These are phyloP conservation scores for Metschnikowia amazonensis DNA, from an alignment of 805 yeast genomes.

Conservation along the genomic window DNA sequence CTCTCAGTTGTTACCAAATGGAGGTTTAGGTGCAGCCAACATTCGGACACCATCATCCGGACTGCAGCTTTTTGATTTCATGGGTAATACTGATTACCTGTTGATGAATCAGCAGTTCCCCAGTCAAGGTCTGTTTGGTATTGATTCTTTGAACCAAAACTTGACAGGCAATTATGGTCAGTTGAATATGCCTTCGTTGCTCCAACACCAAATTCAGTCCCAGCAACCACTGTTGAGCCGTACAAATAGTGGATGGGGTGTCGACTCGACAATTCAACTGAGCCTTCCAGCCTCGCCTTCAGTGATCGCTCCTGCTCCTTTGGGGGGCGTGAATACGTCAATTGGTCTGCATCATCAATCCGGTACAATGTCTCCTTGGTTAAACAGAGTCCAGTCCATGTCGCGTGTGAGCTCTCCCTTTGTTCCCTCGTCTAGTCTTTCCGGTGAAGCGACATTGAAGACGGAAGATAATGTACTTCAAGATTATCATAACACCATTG, in stretches of 20 bases:
- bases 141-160: constrained; percentile 20
- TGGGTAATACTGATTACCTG: constrained; percentile 15
- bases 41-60: constrained; percentile 21
- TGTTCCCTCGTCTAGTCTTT: constrained; percentile 21
- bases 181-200: constrained; percentile 32
- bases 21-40: constrained; percentile 27
- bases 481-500: constrained; percentile 38
- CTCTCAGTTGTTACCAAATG: constrained; percentile 28
- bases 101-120: constrained; percentile 23
- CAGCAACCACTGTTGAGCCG: constrained; percentile 30
- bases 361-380: constrained; percentile 43
- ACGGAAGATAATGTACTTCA: constrained; percentile 32
- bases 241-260: constrained; percentile 39
- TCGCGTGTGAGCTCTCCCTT: constrained; percentile 42
- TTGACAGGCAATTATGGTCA: constrained; percentile 11
- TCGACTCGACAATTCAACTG: constrained; percentile 26
- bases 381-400: constrained; percentile 28
- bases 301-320: constrained; percentile 20
- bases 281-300: constrained; percentile 29
- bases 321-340: constrained; percentile 11
- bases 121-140: constrained; percentile 24
- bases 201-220: constrained; percentile 30
- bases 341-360: constrained; percentile 25
- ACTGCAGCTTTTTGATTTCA: constrained; percentile 17
- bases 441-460: constrained; percentile 7